Conservation (phyloP, 108 stramenopile species). For the Pseudonitzschia delicatissima region DNA sequence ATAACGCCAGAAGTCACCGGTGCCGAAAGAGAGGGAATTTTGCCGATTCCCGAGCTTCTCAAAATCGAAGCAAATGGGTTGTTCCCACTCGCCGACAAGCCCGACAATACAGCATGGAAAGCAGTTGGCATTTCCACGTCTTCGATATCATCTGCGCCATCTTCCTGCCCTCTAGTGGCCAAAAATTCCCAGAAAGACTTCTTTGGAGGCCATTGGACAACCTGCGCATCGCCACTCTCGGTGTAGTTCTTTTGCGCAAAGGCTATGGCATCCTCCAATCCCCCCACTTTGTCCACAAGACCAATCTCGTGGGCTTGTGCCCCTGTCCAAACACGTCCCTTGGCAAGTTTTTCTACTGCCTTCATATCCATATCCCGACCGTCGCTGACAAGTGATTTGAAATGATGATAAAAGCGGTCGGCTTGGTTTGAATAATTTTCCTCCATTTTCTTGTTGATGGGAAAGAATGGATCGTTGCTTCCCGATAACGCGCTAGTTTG, state of each 20-base stretch:
- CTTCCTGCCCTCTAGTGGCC: not conserved
- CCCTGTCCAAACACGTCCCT: constrained; percentile 80
- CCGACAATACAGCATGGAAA: not conserved
- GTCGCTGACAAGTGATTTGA: constrained; percentile 58
- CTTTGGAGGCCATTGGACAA: constrained; percentile 53
- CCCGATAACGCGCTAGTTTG: constrained; percentile 51
- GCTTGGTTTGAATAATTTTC: constrained; percentile 41
- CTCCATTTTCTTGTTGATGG: constrained; percentile 57
- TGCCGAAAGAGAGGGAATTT: not conserved
- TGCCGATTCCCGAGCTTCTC: not conserved
- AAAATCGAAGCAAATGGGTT: not conserved
- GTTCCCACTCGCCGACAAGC: not conserved
- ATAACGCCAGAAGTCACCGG: constrained; percentile 30
- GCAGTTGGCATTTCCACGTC: constrained; percentile 14
- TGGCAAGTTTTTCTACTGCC: constrained; percentile 55
- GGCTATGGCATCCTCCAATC: constrained; percentile 60
- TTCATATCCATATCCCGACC: constrained; percentile 52
- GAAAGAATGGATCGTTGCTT: constrained; percentile 45
- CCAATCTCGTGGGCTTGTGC: constrained; percentile 64
- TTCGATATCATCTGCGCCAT: constrained; percentile 21
- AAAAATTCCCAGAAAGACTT: constrained; percentile 20
- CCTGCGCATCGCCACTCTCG: constrained; percentile 39
- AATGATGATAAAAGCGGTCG: constrained; percentile 60
- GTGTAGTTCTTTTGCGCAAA: constrained; percentile 60
- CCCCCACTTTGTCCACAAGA: constrained; percentile 73